These are phyloP conservation scores for Starmerella davenportii DNA, from an alignment of 805 yeast species.

Conservation along the genomic window DNA sequence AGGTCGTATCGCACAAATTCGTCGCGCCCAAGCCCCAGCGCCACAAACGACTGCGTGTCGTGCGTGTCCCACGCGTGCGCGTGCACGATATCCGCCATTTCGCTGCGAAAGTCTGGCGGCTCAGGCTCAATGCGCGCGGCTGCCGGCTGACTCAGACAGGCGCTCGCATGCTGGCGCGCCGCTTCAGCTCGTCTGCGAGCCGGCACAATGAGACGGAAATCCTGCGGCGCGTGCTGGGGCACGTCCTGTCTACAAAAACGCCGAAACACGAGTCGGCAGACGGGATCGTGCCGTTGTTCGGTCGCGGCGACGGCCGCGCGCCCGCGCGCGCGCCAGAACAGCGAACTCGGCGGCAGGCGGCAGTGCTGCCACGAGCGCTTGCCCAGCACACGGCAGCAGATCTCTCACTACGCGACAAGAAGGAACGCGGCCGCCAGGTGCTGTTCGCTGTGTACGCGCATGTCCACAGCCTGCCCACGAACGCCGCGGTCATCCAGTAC, in stretches of 20 bases:
- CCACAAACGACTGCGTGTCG: slow-evolving; percentile 39
- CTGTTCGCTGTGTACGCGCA: slow-evolving; percentile 13
- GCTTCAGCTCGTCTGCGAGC: not conserved
- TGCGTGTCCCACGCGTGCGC: slow-evolving; percentile 45
- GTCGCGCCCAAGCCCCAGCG: slow-evolving; percentile 65
- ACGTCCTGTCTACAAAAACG: slow-evolving; percentile 8
- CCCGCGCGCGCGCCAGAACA: no score
- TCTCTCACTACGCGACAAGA: not conserved
- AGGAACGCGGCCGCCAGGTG: not conserved
- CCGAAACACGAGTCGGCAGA: not conserved
- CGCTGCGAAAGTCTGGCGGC: no score
- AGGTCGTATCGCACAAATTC: slow-evolving; percentile 41
- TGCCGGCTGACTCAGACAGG: no score
- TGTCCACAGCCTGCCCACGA: slow-evolving; percentile 15
- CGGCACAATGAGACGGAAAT: not conserved
- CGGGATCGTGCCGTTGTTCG: not conserved
- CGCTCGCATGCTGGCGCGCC: no score
- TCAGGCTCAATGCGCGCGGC: no score
- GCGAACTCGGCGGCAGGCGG: not conserved
- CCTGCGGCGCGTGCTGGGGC: slow-evolving; percentile 11
- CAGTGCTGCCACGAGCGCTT: no score
- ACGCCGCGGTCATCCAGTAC: slow-evolving; percentile 17
- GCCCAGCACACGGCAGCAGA: not conserved
- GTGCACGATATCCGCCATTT: slow-evolving; percentile 21
- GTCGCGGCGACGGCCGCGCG: not conserved